Base-by-base conservation (phyloP, 805 yeast genomes). In the Sugiyamaella smithiae region DNA sequence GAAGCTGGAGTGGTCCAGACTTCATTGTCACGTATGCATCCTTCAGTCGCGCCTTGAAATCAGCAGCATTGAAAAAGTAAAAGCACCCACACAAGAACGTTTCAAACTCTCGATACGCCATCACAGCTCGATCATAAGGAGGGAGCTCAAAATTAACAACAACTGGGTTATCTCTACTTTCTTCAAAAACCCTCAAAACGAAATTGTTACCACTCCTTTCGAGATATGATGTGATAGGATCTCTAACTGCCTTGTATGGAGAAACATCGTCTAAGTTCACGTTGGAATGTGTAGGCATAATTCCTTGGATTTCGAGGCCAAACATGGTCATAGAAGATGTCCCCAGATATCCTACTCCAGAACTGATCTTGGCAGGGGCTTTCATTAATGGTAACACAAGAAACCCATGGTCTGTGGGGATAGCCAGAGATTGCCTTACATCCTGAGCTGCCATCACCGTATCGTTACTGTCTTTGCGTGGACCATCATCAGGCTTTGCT, bases 1-100 rank as follows among this genome's bases (percentile, higher is more conserved):
- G 25, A 29, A 43, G 46, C 7, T 47, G 24, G 19, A 17, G 25
- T 12, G 42, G 41, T 7, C 46, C 46, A 1, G 36, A 16, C 7
- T 31, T 29, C 16, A 35, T 28, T n/a, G 20, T 20, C 32, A 40
- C 22, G 33, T 56, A 57, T 4, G 51, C 44, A 9, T 49, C 52
- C n/a, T 35, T 32, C 32, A 57, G 40, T 16, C 40, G 40, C 11
- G 19, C 25, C n/a, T 35, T 20, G 35, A 51, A 51, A 37, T 54
- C 50, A 4, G 44, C 43, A 2, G 42, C 36, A 45, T 58, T 58
- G 45, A 56, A 50, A 31, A 55, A 58, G 42, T 58, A 58, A 33
- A 55, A 58, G 38, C 59, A 51, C 5, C 48, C 56, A 14, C 54
- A 43, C 12, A 58, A 29, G 33, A 46, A 56, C 9, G 38, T 35